These are phyloP conservation scores for Xylariaceae sp. DNA, from an alignment of 2,329 filamentous ascomycete genomes.

Conservation along the genomic window DNA sequence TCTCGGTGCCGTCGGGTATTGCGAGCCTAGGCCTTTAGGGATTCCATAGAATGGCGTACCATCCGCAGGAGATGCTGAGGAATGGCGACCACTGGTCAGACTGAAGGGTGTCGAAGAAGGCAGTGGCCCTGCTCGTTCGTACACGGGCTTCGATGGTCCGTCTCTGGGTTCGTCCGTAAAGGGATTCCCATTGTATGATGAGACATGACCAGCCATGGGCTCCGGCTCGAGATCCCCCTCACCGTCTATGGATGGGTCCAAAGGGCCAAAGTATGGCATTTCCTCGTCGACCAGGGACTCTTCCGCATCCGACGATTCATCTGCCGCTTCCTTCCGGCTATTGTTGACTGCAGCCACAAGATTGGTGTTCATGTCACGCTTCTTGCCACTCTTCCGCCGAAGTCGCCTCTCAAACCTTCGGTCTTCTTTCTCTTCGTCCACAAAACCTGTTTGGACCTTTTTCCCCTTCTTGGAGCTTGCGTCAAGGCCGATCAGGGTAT, in stretches of 20 bases:
- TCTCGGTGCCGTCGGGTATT: too few relatives aligned
- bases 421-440: slow-evolving; percentile 17
- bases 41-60: slow-evolving; percentile 18
- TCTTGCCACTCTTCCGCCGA: slow-evolving; percentile 5
- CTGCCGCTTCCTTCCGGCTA: too few relatives aligned
- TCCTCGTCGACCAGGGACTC: too few relatives aligned
- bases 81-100: slow-evolving; percentile 8
- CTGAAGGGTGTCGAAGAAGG: background rate
- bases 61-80: slow-evolving; percentile 12
- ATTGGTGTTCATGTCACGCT: slow-evolving; percentile 12
- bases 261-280: too few relatives aligned
- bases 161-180: too few relatives aligned
- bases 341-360: too few relatives aligned
- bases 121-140: slow-evolving; percentile 2
- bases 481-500: slow-evolving; percentile 18
- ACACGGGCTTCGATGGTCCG: too few relatives aligned
- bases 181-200: too few relatives aligned
- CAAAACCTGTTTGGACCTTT: slow-evolving; percentile 7
- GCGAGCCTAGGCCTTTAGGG: slow-evolving; percentile 16
- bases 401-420: slow-evolving; percentile 7
- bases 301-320: too few relatives aligned
- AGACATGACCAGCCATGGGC: too few relatives aligned
- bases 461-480: slow-evolving; percentile 9
- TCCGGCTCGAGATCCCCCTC: too few relatives aligned
- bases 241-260: too few relatives aligned